These are phyloP conservation scores for Allantophomopsis cytisporea DNA, from an alignment of 2,329 filamentous ascomycete genomes.

Conservation along the genomic window DNA sequence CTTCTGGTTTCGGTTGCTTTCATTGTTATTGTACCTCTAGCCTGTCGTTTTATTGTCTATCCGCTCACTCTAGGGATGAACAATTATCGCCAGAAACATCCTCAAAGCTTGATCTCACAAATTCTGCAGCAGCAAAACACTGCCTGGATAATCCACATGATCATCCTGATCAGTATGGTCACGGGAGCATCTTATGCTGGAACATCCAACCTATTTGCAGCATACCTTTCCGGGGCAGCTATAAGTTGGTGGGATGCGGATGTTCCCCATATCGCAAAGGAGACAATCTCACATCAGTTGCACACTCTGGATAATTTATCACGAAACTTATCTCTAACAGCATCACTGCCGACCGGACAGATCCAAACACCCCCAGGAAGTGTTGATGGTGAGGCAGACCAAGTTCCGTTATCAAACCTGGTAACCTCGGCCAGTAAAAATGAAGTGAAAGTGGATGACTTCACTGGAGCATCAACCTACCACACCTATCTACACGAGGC, in stretches of 20 bases:
- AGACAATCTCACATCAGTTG: not conserved
- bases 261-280: constrained; percentile 1
- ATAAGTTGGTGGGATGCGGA: constrained; percentile 43
- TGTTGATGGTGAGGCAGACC: too few relatives aligned
- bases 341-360: too few relatives aligned
- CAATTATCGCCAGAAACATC: constrained; percentile 12
- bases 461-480: too few relatives aligned
- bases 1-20: constrained; percentile 36
- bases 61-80: constrained; percentile 26
- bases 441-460: too few relatives aligned
- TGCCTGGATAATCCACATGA: constrained; percentile 31
- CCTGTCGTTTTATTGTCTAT: constrained; percentile 28
- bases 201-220: constrained; percentile 47
- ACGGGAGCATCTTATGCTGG: constrained; percentile 42
- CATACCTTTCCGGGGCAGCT: constrained; percentile 45
- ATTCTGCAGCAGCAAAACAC: constrained; percentile 18
- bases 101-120: constrained; percentile 8
- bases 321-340: too few relatives aligned
- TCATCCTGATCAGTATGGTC: constrained; percentile 33
- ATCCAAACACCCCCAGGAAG: too few relatives aligned
- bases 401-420: too few relatives aligned
- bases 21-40: constrained; percentile 29
- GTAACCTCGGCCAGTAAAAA: too few relatives aligned
- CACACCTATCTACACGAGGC: constrained; percentile 24
- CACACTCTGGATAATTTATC: too few relatives aligned